Base-by-base conservation (phyloP, 2,329 filamentous ascomycete genomes). In the Fonsecaea erecta region DNA sequence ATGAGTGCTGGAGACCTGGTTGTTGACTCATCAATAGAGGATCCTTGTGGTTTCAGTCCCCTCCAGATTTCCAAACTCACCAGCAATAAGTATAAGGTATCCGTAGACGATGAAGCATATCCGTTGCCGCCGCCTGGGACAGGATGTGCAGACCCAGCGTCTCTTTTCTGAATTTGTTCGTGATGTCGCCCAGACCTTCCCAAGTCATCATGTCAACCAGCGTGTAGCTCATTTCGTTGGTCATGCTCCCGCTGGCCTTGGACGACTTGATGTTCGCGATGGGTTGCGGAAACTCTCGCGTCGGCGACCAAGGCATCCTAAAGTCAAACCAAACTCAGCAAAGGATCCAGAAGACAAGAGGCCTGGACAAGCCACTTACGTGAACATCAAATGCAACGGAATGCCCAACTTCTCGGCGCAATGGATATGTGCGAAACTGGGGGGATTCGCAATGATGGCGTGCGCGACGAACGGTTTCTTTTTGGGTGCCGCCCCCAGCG, bases 21-120 rank as follows among this genome's bases (percentile, higher is more conserved):
- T 88, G 16, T 21, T n/a, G 21, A 18, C 21, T 21, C 12, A 37
- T 59, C 30, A 59, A 46, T 21, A 24, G 32, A 26, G 18, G 8
- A n/a, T 28, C 54, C 40, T 11, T 8, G 2, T 1, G 26, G n/a
- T n/a, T n/a, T n/a, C n/a, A n/a, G n/a, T n/a, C n/a, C n/a, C n/a
- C 86, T 89, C 89, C 73, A 89, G 85, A 0, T 88, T 88, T 53
- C 92, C 4, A 35, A 28, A 59, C 88, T 93, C 90, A 56, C 89
- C 93, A 97, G 77, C 93, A 95, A 74, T 97, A 98, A 0, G 93
- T 96, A 71, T 91, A 92, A 0, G 93, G 92, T 14, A 97, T 85
- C 52, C 85, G 86, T 35, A 97, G 80, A 32, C 91, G 87, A 52
- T 86, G 88, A 14, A 96, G 80, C 75, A 96, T 85, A 2, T 90